phyloP scores from a whole-genome alignment of 2,329 filamentous ascomycete species.

The Fusarium fracticaudum region DNA sequence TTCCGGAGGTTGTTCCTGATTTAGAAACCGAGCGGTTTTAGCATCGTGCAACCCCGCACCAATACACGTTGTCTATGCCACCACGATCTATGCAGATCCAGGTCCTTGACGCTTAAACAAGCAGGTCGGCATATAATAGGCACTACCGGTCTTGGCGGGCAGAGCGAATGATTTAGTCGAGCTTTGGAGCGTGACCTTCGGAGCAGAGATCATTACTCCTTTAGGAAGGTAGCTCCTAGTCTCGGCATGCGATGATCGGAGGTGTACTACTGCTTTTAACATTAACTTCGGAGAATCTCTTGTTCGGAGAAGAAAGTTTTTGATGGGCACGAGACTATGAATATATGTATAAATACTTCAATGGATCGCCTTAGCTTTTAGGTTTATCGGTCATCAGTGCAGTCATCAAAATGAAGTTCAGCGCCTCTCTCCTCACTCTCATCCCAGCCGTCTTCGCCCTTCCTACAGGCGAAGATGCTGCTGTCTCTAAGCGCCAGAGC shows the following conservation, averaged over 20 bases:
- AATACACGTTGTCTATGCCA: conserved; percentile 7
- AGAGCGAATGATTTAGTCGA: conserved; percentile 19
- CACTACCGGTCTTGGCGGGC: neutral
- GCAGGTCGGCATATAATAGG: neutral
- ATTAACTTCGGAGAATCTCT: neutral
- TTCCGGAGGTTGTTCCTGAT: conserved; percentile 11
- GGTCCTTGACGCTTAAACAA: conserved; percentile 6
- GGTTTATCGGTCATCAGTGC: neutral
- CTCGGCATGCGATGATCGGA: neutral
- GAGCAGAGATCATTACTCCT: conserved; percentile 22
- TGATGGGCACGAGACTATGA: too few relatives aligned
- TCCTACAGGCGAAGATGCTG: conserved; percentile 18
- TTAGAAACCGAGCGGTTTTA: conserved; percentile 1
- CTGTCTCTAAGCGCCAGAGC: conserved; percentile 35
- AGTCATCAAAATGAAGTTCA: conserved; percentile 47
- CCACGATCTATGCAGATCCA: conserved; percentile 23
- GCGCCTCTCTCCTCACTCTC: conserved; percentile 34
- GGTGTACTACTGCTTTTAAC: neutral
- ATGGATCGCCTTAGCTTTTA: too few relatives aligned
- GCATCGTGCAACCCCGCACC: conserved; percentile 22
- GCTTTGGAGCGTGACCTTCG: conserved; percentile 17
- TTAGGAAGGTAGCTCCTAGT: conserved; percentile 21
- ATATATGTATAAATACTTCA: conserved; percentile 21
- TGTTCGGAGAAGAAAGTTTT: too few relatives aligned
- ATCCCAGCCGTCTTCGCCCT: conserved; percentile 39